Conservation (phyloP, 371 early-diverging fungal genomes). For the Actinomucor elegans region DNA sequence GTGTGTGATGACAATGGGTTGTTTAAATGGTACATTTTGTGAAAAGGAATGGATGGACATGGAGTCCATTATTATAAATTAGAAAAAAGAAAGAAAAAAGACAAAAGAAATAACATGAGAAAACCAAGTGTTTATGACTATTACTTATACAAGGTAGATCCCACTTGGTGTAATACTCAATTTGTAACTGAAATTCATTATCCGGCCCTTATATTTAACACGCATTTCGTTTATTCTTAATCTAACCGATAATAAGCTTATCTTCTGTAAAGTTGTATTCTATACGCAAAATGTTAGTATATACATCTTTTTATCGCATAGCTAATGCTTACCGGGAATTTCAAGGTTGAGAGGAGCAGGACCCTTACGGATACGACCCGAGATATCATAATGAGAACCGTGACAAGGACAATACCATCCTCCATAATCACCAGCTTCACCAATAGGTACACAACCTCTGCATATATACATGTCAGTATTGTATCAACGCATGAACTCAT, state of each 20-base stretch:
- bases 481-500: no score
- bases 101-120: neutral
- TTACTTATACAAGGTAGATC: no score
- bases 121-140: neutral
- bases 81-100: neutral
- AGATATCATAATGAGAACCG: constrained; percentile 96
- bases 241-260: constrained; percentile 56
- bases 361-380: constrained; percentile 96
- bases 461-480: neutral
- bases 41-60: constrained; percentile 35
- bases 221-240: no score
- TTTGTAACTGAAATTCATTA: no score
- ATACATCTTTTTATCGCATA: neutral
- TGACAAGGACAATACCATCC: constrained; percentile 99
- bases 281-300: constrained; percentile 5
- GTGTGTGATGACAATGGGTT: constrained; percentile 43
- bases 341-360: constrained; percentile 98
- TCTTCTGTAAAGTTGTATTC: constrained; percentile 50
- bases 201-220: no score
- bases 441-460: constrained; percentile 96
- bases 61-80: constrained; percentile 22
- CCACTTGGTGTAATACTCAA: no score
- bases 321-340: constrained; percentile 67
- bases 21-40: constrained; percentile 39
- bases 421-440: constrained; percentile 96